phyloP scores from a whole-genome alignment of 768 basidiomycete species.

The Hysterangium stoloniferum region DNA sequence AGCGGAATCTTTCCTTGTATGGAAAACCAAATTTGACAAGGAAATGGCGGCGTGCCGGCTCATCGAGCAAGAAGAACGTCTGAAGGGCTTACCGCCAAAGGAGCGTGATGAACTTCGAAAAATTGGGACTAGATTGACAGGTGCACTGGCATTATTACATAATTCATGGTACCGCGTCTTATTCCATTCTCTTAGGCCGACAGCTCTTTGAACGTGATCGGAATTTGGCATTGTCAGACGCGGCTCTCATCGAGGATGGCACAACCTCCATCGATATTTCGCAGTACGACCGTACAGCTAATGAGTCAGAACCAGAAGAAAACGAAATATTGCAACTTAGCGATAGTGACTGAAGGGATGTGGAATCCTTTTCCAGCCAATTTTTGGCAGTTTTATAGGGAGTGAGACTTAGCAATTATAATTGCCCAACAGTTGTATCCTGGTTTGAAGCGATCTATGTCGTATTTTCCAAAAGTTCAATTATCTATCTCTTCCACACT shows the following conservation, averaged over 20 bases:
- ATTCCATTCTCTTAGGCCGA: conserved; percentile 48
- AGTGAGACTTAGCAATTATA: too few species aligned
- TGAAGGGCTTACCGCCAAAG: conserved; percentile 63
- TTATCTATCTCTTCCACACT: too few species aligned
- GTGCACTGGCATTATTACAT: conserved; percentile 34
- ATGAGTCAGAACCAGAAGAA: conserved; percentile 49
- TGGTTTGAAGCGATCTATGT: too few species aligned
- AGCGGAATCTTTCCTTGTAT: conserved; percentile 64
- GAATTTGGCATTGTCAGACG: conserved; percentile 65
- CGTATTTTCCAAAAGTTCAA: too few species aligned
- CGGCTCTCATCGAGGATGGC: conserved; percentile 75
- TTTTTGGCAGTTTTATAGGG: too few species aligned
- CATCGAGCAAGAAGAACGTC: conserved; percentile 70
- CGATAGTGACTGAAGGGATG: conserved; percentile 64
- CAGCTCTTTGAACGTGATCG: conserved; percentile 86
- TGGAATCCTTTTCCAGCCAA: too few species aligned
- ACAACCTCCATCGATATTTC: conserved; percentile 81
- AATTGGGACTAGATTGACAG: conserved; percentile 51
- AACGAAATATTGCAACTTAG: conserved; percentile 70
- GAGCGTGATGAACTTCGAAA: conserved; percentile 82
- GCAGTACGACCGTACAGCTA: conserved; percentile 70
- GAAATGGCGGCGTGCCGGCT: conserved; percentile 51
- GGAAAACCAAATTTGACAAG: conserved; percentile 74
- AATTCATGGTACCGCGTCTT: conserved; percentile 9
- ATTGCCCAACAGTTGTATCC: too few species aligned